phyloP scores from a whole-genome alignment of 345 rosid species.

The Reutealis trisperma region DNA sequence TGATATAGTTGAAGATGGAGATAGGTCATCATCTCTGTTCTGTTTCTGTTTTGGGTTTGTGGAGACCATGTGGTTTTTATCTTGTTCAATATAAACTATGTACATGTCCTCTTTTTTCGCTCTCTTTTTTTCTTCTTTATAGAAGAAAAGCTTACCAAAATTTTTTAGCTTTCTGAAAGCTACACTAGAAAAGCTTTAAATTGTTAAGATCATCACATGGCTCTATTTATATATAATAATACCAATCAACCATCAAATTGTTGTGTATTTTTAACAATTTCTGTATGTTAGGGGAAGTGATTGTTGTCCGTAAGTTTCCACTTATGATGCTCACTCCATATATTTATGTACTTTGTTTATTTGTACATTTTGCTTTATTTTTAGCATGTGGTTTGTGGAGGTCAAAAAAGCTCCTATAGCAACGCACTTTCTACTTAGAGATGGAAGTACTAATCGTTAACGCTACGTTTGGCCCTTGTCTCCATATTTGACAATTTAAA shows the following conservation, averaged over 20 bases:
- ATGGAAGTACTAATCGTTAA: too few species aligned
- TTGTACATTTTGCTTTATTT: background rate
- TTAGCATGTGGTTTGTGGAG: background rate
- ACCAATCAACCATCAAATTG: too few species aligned
- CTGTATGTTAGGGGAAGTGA: too few species aligned
- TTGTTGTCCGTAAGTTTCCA: too few species aligned
- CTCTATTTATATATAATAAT: too few species aligned
- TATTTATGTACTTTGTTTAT: constrained; percentile 10
- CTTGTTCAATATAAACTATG: background rate
- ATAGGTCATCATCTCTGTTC: constrained; percentile 18
- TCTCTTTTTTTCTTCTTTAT: constrained; percentile 5
- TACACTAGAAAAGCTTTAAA: constrained; percentile 7
- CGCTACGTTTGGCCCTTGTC: background rate
- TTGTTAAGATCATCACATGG: background rate
- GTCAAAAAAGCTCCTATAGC: constrained; percentile 15
- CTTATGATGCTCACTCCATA: too few species aligned
- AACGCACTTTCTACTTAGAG: background rate
- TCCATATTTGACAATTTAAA: constrained; percentile 12
- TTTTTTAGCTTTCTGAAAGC: constrained; percentile 31
- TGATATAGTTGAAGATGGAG: constrained; percentile 28
- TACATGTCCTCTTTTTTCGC: constrained; percentile 1
- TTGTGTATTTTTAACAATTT: too few species aligned
- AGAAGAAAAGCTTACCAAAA: too few species aligned
- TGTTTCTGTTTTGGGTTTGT: constrained; percentile 14
- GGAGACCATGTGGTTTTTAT: constrained; percentile 34